Conservation (phyloP, 352 stramenopile genomes). For the Nothophytophthora sp. region DNA sequence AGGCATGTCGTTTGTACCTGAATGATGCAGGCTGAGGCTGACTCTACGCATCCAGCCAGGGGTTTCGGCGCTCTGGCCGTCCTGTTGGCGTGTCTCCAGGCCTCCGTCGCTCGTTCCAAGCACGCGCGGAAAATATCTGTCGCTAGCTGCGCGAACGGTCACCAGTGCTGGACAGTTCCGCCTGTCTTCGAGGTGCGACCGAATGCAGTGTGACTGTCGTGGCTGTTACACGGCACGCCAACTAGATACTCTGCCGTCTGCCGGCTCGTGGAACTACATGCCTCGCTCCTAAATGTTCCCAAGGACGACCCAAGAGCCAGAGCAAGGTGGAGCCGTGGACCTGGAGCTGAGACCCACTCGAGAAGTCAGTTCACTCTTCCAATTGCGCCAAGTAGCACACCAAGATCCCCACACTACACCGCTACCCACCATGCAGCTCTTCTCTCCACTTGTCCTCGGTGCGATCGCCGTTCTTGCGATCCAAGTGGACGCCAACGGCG, state of each 20-base stretch:
- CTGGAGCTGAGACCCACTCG: no score
- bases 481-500: constrained; percentile 45
- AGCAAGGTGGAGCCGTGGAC: no score
- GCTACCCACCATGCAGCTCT: constrained; percentile 36
- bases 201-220: constrained; percentile 14
- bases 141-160: not conserved
- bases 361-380: constrained; percentile 19
- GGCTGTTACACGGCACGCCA: constrained; percentile 26
- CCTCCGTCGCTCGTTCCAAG: constrained; percentile 12
- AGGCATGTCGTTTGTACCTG: no score
- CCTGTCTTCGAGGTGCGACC: constrained; percentile 14
- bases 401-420: not conserved
- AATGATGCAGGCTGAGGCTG: no score
- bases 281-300: no score
- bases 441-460: constrained; percentile 18
- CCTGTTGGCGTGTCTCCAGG: no score
- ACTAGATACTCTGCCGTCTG: constrained; percentile 11
- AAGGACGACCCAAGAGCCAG: no score
- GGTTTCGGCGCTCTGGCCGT: constrained; percentile 12
- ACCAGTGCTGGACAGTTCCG: not conserved
- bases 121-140: not conserved
- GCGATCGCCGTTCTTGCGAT: constrained; percentile 18
- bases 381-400: constrained; percentile 16
- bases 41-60: no score
- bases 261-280: no score